phyloP scores from a whole-genome alignment of 768 basidiomycete species.

The Leucogyrophana mollusca region DNA sequence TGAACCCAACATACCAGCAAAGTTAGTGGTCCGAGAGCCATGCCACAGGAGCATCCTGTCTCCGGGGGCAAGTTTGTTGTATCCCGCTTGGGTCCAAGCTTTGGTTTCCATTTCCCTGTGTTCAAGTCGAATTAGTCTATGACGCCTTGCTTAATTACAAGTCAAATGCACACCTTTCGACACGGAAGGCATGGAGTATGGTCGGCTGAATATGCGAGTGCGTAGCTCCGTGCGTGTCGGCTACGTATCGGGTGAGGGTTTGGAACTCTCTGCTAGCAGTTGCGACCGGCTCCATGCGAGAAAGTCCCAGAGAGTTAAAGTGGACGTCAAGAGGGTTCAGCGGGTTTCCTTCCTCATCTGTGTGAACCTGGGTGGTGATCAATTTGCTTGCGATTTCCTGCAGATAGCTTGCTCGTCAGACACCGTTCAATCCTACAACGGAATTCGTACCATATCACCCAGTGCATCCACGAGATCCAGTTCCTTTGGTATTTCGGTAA shows the following conservation, averaged over 20 bases:
- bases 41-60: slow-evolving; percentile 63
- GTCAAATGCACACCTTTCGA: slow-evolving; percentile 42
- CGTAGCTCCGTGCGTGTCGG: slow-evolving; percentile 56
- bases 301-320: slow-evolving; percentile 51
- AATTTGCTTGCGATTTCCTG: slow-evolving; percentile 61
- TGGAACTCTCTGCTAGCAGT: slow-evolving; percentile 42
- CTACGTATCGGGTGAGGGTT: slow-evolving; percentile 45
- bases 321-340: slow-evolving; percentile 57
- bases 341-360: slow-evolving; percentile 44
- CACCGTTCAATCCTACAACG: neutral
- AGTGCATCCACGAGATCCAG: slow-evolving; percentile 64
- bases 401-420: neutral
- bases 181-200: slow-evolving; percentile 49
- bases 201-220: slow-evolving; percentile 45
- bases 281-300: slow-evolving; percentile 48
- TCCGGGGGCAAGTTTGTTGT: slow-evolving; percentile 40
- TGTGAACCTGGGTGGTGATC: slow-evolving; percentile 35
- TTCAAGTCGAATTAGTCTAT: neutral
- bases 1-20: slow-evolving; percentile 41
- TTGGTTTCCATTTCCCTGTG: slow-evolving; percentile 33
- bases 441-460: slow-evolving; percentile 55
- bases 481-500: slow-evolving; percentile 34
- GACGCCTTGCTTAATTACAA: no score
- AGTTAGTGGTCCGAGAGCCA: slow-evolving; percentile 62
- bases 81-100: slow-evolving; percentile 46